Evolutionary conservation across 1,284 basidiomycete genomes (phyloP).

Genomic region (Volvariella volvacea): DNA sequence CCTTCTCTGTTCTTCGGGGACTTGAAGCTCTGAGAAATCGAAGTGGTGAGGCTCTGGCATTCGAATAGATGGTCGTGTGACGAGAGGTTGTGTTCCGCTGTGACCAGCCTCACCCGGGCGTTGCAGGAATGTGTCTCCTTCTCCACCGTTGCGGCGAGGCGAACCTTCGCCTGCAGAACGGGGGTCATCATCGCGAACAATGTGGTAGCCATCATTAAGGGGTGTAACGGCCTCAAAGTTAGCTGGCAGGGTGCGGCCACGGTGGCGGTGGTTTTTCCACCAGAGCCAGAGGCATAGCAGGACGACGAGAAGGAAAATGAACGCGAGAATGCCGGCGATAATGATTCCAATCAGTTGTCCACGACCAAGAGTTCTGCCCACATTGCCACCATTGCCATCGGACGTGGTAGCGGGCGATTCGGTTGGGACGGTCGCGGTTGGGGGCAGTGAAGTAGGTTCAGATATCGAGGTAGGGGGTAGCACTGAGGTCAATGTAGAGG

Average conservation of each 20-base stretch:
- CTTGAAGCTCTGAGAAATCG: slow-evolving; percentile 4
- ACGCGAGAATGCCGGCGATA: slow-evolving; percentile 39
- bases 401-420: not conserved
- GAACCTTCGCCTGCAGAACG: slow-evolving; percentile 53
- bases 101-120: too few relatives aligned
- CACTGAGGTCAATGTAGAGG: slow-evolving; percentile 9
- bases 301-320: slow-evolving; percentile 47
- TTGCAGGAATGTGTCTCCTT: slow-evolving; percentile 54
- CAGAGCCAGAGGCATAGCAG: slow-evolving; percentile 44
- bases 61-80: too few relatives aligned
- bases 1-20: too few relatives aligned
- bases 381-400: not conserved
- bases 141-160: slow-evolving; percentile 60
- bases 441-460: slow-evolving; percentile 17
- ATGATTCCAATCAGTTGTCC: slow-evolving; percentile 44
- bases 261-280: slow-evolving; percentile 34
- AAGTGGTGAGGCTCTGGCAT: slow-evolving; percentile 8
- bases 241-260: slow-evolving; percentile 18
- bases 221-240: slow-evolving; percentile 26
- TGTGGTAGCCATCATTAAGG: slow-evolving; percentile 49
- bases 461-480: slow-evolving; percentile 13
- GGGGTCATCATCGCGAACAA: slow-evolving; percentile 30
- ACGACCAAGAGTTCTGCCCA: slow-evolving; percentile 17
- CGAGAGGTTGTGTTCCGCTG: too few relatives aligned
- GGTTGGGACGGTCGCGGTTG: slow-evolving; percentile 15